Conservation (phyloP, 257 asterid genomes). For the Ilex aquifolium region DNA sequence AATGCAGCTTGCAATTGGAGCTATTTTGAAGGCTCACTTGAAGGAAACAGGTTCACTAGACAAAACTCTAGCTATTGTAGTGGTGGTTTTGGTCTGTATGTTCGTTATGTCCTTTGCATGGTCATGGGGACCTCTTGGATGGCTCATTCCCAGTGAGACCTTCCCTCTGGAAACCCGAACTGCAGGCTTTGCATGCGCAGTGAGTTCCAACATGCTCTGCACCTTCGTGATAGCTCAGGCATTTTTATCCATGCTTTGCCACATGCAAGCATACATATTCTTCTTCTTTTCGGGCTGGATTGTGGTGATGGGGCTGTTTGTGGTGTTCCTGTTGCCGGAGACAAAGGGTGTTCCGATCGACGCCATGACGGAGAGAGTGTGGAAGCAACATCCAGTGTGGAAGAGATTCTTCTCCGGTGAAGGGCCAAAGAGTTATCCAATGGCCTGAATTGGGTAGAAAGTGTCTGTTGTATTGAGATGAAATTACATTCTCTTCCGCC, state of each 20-base stretch:
- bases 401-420: constrained; percentile 15
- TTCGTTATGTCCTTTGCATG: constrained; percentile 74
- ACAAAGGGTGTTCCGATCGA: constrained; percentile 44
- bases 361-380: constrained; percentile 21
- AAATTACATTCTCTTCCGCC: no score
- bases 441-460: constrained; percentile 5
- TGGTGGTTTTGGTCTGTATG: constrained; percentile 52
- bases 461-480: not conserved
- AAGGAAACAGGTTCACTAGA: constrained; percentile 35
- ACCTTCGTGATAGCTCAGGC: constrained; percentile 45
- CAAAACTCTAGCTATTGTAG: constrained; percentile 24
- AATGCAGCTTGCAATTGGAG: constrained; percentile 49
- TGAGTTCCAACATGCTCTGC: constrained; percentile 49
- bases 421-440: constrained; percentile 11
- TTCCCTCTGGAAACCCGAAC: constrained; percentile 68
- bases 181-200: constrained; percentile 68
- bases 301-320: constrained; percentile 34
- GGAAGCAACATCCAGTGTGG: constrained; percentile 33
- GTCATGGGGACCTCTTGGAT: constrained; percentile 87
- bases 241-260: constrained; percentile 42
- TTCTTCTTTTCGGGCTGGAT: constrained; percentile 52
- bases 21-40: constrained; percentile 25
- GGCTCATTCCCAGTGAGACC: constrained; percentile 68
- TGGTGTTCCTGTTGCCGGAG: constrained; percentile 34
- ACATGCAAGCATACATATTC: constrained; percentile 35